phyloP scores from a whole-genome alignment of 164 flowering plant genomes.

The Nymphaea thermarum region DNA sequence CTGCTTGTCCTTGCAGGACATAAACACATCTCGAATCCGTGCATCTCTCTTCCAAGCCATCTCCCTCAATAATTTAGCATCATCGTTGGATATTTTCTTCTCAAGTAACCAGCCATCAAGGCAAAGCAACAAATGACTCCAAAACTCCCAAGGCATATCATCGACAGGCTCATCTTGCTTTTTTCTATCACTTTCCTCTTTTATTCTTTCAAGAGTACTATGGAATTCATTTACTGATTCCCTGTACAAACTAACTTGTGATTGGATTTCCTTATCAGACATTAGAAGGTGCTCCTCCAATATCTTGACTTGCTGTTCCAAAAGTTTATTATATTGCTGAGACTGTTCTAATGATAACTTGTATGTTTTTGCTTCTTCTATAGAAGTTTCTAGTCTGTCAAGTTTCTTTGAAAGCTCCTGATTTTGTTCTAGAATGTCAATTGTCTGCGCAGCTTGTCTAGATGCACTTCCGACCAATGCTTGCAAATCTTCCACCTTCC shows the following conservation, averaged over 20 bases:
- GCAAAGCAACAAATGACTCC: slow-evolving; percentile 74
- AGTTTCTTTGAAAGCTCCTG: slow-evolving; percentile 77
- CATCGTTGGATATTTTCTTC: slow-evolving; percentile 54
- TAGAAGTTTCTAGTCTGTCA: slow-evolving; percentile 65
- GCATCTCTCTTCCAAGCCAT: slow-evolving; percentile 76
- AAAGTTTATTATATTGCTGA: slow-evolving; percentile 48
- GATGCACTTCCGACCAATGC: slow-evolving; percentile 59
- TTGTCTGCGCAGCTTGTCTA: slow-evolving; percentile 79
- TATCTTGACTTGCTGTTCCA: slow-evolving; percentile 69
- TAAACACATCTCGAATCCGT: slow-evolving; percentile 49
- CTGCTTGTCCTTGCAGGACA: slow-evolving; percentile 53
- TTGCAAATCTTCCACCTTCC: slow-evolving; percentile 66
- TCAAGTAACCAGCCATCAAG: slow-evolving; percentile 90
- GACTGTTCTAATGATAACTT: slow-evolving; percentile 52
- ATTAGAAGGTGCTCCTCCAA: slow-evolving; percentile 74
- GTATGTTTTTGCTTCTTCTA: slow-evolving; percentile 52
- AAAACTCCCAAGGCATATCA: slow-evolving; percentile 89
- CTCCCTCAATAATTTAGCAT: slow-evolving; percentile 67
- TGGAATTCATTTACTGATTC: slow-evolving; percentile 82
- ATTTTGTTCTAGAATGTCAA: slow-evolving; percentile 56
- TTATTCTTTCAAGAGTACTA: slow-evolving; percentile 49
- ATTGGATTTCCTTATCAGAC: slow-evolving; percentile 75
- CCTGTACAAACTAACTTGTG: slow-evolving; percentile 67
- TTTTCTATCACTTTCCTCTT: slow-evolving; percentile 60
- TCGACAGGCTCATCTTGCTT: slow-evolving; percentile 45